Conservation (phyloP, 2,329 filamentous ascomycete species). For the Blastomyces parvus region DNA sequence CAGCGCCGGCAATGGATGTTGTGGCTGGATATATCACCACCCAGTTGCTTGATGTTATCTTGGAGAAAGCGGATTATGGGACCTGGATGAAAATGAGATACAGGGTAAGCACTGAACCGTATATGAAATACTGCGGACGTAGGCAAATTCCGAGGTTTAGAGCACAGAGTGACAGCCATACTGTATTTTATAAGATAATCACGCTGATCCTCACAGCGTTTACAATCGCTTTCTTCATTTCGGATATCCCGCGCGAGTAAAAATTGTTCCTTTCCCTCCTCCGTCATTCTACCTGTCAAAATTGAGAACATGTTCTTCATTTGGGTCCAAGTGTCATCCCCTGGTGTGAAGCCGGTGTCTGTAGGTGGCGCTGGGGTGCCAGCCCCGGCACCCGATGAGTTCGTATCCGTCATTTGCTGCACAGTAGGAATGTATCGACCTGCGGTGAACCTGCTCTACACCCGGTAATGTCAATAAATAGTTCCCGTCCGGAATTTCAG, state of each 20-base stretch:
- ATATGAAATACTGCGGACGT: not conserved
- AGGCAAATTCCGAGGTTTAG: not conserved
- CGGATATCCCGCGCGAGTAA: constrained; percentile 64
- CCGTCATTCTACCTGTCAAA: constrained; percentile 61
- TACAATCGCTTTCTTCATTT: constrained; percentile 69
- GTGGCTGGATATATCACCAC: constrained; percentile 59
- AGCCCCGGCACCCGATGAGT: constrained; percentile 9
- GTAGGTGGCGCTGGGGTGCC: constrained; percentile 19
- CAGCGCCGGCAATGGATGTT: constrained; percentile 83
- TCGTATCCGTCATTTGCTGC: constrained; percentile 24
- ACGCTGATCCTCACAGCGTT: constrained; percentile 67
- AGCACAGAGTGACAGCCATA: constrained; percentile 16
- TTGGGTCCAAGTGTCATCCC: constrained; percentile 38
- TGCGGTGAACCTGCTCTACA: not conserved
- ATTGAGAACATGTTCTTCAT: constrained; percentile 85
- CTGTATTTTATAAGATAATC: constrained; percentile 76
- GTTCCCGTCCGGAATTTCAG: not conserved
- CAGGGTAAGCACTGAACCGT: not conserved
- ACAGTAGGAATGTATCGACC: not conserved
- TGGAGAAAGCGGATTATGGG: constrained; percentile 80
- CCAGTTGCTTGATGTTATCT: constrained; percentile 68
- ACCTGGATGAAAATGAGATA: constrained; percentile 31
- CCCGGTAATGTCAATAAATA: not conserved
- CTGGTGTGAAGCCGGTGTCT: constrained; percentile 31
- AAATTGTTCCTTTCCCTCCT: constrained; percentile 63